Percentiles rank a stretch among this genome's conserved stretches.
Conservation (phyloP, 257 asterid genomes). For the Fraxinus cuspidata region DNA sequence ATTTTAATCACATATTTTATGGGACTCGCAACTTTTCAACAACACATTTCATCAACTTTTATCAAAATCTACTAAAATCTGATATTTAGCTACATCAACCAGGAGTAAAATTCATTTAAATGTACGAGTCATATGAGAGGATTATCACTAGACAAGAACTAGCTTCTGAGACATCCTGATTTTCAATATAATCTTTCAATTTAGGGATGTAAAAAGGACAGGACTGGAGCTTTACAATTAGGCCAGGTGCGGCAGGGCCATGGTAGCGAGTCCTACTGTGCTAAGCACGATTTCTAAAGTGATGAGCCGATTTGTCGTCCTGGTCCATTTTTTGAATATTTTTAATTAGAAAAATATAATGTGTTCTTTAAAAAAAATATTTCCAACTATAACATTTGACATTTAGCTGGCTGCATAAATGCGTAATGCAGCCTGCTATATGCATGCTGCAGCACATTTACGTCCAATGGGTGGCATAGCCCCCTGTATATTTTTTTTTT, state of each 20-base stretch:
- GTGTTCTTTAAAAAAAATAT: too few relatives aligned
- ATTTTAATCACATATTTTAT: too few relatives aligned
- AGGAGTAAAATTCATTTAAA: too few relatives aligned
- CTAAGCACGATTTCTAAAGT: neutral
- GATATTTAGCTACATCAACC: too few relatives aligned
- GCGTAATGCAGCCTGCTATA: neutral
- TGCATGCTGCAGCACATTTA: neutral
- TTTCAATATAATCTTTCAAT: neutral
- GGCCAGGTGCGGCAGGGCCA: neutral
- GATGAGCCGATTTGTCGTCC: neutral
- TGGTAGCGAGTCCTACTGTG: neutral
- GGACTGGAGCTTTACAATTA: neutral
- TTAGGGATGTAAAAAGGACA: neutral
- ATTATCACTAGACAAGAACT: neutral
- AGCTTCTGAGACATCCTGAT: neutral
- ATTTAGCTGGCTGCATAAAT: neutral
- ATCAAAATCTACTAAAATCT: too few relatives aligned
- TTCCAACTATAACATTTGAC: neutral
- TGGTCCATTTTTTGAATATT: neutral
- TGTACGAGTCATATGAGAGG: neutral
- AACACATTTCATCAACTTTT: too few relatives aligned
- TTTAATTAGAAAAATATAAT: too few relatives aligned
- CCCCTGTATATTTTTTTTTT: neutral
- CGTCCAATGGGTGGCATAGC: neutral
- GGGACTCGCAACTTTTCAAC: too few relatives aligned